Percentiles rank a stretch among this genome's conserved stretches.
Conservation (phyloP, 2,329 filamentous ascomycete species). For the Fusarium virguliforme region DNA sequence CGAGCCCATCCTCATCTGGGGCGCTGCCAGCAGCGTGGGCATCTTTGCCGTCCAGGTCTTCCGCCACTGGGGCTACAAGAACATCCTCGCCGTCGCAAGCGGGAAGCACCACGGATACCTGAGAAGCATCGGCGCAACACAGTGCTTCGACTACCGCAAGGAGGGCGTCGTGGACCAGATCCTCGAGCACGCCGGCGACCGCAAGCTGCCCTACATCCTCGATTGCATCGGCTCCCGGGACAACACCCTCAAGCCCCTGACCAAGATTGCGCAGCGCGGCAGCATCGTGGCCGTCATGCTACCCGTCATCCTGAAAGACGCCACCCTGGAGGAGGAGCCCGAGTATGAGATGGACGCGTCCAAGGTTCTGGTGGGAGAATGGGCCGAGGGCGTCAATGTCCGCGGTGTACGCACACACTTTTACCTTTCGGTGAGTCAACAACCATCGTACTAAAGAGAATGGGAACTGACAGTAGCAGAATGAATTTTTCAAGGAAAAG, state of each 20-base stretch:
- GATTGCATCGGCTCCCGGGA: conserved; percentile 70
- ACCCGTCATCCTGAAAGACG: conserved; percentile 71
- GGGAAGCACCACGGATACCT: conserved; percentile 63
- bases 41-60: conserved; percentile 67
- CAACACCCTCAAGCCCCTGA: conserved; percentile 65
- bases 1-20: conserved; percentile 66
- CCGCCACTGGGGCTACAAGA: conserved; percentile 67
- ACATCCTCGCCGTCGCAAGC: conserved; percentile 66
- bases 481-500: conserved; percentile 69
- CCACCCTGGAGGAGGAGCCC: conserved; percentile 63
- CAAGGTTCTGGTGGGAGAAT: conserved; percentile 59
- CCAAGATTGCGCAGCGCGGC: conserved; percentile 65
- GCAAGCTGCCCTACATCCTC: conserved; percentile 63
- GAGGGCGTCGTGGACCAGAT: conserved; percentile 57
- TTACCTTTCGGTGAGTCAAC: conserved; percentile 48
- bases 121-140: conserved; percentile 61
- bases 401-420: conserved; percentile 65
- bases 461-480: conserved; percentile 56
- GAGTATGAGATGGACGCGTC: conserved; percentile 69
- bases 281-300: conserved; percentile 72
- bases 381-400: conserved; percentile 68
- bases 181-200: conserved; percentile 38
- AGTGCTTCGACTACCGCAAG: conserved; percentile 65
- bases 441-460: neutral
- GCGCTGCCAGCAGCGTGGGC: conserved; percentile 68